Percentiles rank a stretch among this genome's conserved stretches.
These are phyloP conservation scores for Chaetomiaceae sp. DNA, from an alignment of 2,329 filamentous ascomycete genomes.

Conservation along the genomic window DNA sequence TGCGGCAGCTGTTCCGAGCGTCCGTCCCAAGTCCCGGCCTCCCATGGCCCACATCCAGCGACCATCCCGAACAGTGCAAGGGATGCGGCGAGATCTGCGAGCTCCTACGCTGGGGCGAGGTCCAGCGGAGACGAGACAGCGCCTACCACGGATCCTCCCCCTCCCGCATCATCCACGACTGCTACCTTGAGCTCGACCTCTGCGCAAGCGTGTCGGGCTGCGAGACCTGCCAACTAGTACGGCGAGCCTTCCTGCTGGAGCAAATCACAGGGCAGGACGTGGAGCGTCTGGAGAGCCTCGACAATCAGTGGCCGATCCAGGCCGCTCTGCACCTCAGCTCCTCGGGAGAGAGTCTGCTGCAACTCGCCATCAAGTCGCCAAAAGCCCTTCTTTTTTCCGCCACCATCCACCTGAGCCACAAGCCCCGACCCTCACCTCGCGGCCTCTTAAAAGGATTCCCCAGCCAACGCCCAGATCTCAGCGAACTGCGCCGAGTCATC, in stretches of 20 bases:
- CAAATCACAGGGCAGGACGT: slow-evolving; percentile 23
- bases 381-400: slow-evolving; percentile 16
- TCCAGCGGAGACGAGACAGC: slow-evolving; percentile 19
- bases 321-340: slow-evolving; percentile 16
- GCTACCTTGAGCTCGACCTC: slow-evolving; percentile 23
- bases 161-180: slow-evolving; percentile 20
- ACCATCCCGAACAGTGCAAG: slow-evolving; percentile 22
- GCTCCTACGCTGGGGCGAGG: slow-evolving; percentile 25
- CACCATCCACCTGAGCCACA: slow-evolving; percentile 15
- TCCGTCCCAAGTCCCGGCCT: slow-evolving; percentile 6
- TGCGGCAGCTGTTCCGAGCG: not conserved
- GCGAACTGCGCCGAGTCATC: slow-evolving; percentile 20
- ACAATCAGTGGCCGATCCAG: slow-evolving; percentile 21
- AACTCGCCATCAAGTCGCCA: slow-evolving; percentile 16
- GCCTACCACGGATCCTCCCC: slow-evolving; percentile 20
- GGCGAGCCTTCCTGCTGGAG: slow-evolving; percentile 24
- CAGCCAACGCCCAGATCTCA: slow-evolving; percentile 18
- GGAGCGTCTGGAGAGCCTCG: slow-evolving; percentile 13
- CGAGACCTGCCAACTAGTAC: slow-evolving; percentile 24
- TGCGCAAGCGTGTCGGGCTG: slow-evolving; percentile 20
- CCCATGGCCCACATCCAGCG: slow-evolving; percentile 16
- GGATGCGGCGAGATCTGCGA: slow-evolving; percentile 22
- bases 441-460: slow-evolving; percentile 6
- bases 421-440: not conserved
- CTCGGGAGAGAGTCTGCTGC: slow-evolving; percentile 14